Percentiles rank a stretch among this genome's conserved stretches.
phyloP scores from a whole-genome alignment of 306 rosid genomes.

The Trifolium repens region DNA sequence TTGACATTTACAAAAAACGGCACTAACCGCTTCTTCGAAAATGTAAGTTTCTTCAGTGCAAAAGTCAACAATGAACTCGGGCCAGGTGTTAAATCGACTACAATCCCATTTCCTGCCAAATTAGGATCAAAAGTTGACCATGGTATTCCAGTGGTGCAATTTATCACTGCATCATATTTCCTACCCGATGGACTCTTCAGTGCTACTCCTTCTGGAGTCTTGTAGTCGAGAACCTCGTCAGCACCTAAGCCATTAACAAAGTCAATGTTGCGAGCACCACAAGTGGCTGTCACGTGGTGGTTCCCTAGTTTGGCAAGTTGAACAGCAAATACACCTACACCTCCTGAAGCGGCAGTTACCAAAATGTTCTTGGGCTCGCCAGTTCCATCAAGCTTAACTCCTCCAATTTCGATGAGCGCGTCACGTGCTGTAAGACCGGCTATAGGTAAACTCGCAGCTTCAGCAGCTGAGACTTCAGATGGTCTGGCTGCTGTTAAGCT shows the following conservation, averaged over 20 bases:
- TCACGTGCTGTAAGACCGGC: constrained; percentile 72
- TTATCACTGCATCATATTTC: constrained; percentile 64
- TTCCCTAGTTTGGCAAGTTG: constrained; percentile 74
- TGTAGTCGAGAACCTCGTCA: constrained; percentile 79
- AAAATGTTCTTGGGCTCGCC: constrained; percentile 56
- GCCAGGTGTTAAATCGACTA: constrained; percentile 60
- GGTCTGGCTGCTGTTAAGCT: constrained; percentile 60
- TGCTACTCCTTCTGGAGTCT: constrained; percentile 62
- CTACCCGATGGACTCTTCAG: constrained; percentile 67
- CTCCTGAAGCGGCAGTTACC: constrained; percentile 65
- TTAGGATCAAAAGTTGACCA: constrained; percentile 71
- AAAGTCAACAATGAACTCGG: constrained; percentile 26
- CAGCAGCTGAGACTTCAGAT: constrained; percentile 62
- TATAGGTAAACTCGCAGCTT: constrained; percentile 60
- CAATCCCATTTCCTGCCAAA: constrained; percentile 55
- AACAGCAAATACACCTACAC: constrained; percentile 67
- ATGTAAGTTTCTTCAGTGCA: constrained; percentile 55
- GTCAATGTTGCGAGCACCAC: constrained; percentile 67
- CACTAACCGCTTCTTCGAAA: constrained; percentile 63
- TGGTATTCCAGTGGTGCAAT: constrained; percentile 58
- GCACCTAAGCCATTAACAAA: constrained; percentile 67
- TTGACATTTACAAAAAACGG: constrained; percentile 40
- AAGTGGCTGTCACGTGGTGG: constrained; percentile 66
- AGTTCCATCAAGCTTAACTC: constrained; percentile 66
- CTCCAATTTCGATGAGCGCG: constrained; percentile 60